A percentile compares a stretch with the other conserved stretches of the same genome.
These are phyloP conservation scores for Saccharum spontaneum DNA, from an alignment of 176 grass and related monocot species.

Conservation along the genomic window DNA sequence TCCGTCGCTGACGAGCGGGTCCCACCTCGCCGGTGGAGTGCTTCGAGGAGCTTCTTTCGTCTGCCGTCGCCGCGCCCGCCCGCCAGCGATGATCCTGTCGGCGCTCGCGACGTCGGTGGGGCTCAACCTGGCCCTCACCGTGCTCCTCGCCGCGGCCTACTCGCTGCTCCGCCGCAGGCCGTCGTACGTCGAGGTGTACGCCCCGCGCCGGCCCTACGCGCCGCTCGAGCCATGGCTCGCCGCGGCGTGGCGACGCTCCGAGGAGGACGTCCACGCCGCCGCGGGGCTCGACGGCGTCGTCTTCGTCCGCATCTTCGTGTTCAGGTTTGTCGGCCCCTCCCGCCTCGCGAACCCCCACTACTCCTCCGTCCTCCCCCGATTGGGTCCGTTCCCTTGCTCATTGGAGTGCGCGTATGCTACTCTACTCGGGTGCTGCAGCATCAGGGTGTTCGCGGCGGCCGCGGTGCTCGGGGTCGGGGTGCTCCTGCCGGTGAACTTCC, in stretches of 20 bases:
- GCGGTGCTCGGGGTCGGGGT: conserved; percentile 64
- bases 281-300: conserved; percentile 84
- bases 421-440: conserved; percentile 44
- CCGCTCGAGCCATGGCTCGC: conserved; percentile 59
- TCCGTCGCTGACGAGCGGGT: conserved; percentile 7
- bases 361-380: too few relatives aligned
- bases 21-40: conserved; percentile 22
- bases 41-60: background rate
- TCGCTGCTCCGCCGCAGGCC: conserved; percentile 68
- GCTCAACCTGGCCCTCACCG: conserved; percentile 72
- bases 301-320: conserved; percentile 86
- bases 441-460: conserved; percentile 71
- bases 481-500: conserved; percentile 82
- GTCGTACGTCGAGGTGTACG: conserved; percentile 56
- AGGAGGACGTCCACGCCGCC: conserved; percentile 69
- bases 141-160: conserved; percentile 69
- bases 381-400: conserved; percentile 1
- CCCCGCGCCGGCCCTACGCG: conserved; percentile 60
- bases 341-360: background rate
- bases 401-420: background rate
- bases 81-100: conserved; percentile 70
- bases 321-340: conserved; percentile 73
- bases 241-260: conserved; percentile 60
- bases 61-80: too few relatives aligned
- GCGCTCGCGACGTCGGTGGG: conserved; percentile 89